phyloP scores from a whole-genome alignment of 1,139 yeast genomes.

The Zygosaccharomyces pseudobailii region DNA sequence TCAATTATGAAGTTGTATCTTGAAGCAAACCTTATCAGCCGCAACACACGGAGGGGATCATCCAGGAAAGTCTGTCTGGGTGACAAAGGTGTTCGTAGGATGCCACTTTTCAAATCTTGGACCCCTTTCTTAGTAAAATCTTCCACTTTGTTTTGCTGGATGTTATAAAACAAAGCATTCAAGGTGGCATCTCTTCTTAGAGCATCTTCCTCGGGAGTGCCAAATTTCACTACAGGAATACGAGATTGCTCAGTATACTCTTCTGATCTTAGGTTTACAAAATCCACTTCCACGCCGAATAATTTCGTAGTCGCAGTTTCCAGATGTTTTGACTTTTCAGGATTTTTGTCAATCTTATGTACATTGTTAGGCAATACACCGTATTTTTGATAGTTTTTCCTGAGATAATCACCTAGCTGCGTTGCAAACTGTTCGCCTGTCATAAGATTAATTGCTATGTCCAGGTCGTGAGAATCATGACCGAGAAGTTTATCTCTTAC shows the following conservation, averaged over 20 bases:
- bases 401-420: slow-evolving; percentile 53
- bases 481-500: slow-evolving; percentile 91
- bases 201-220: slow-evolving; percentile 91
- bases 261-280: slow-evolving; percentile 86
- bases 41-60: slow-evolving; percentile 84
- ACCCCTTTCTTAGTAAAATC: slow-evolving; percentile 79
- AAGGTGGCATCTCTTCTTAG: slow-evolving; percentile 90
- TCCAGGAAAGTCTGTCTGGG: slow-evolving; percentile 84
- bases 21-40: slow-evolving; percentile 81
- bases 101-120: slow-evolving; percentile 60
- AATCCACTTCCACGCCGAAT: slow-evolving; percentile 78
- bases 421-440: slow-evolving; percentile 86
- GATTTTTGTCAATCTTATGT: slow-evolving; percentile 85
- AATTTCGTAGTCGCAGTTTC: slow-evolving; percentile 93
- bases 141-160: slow-evolving; percentile 63
- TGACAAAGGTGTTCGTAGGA: slow-evolving; percentile 80
- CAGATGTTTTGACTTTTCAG: slow-evolving; percentile 90
- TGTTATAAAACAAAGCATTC: slow-evolving; percentile 84
- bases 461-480: slow-evolving; percentile 75
- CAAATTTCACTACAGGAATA: slow-evolving; percentile 70
- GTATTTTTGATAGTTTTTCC: slow-evolving; percentile 34
- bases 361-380: slow-evolving; percentile 47
- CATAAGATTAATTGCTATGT: slow-evolving; percentile 77
- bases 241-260: slow-evolving; percentile 77
- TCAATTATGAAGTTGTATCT: slow-evolving; percentile 69